Conservation (phyloP, 306 rosid species). For the Macrotyloma uniflorum region DNA sequence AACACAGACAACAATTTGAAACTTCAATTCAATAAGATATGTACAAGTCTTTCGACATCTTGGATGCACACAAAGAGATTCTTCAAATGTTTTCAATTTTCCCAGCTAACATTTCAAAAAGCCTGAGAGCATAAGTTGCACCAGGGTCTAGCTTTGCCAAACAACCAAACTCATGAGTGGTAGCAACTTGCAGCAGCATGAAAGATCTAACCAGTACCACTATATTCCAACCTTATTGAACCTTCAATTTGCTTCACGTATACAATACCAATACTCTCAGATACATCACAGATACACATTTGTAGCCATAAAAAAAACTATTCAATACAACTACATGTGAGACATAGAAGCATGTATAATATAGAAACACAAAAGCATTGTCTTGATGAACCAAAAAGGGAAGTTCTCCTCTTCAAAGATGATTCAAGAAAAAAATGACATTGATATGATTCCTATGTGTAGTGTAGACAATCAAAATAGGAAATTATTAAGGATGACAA, state of each 20-base stretch:
- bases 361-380: background rate
- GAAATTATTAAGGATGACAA: too few species aligned
- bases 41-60: background rate
- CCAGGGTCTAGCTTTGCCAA: slow-evolving; percentile 14
- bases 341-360: too few species aligned
- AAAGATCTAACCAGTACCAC: background rate
- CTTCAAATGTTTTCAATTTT: background rate
- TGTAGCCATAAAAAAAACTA: background rate
- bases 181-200: background rate
- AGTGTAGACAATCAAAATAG: too few species aligned
- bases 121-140: slow-evolving; percentile 17
- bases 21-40: slow-evolving; percentile 13
- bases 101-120: slow-evolving; percentile 3
- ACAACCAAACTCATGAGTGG: slow-evolving; percentile 30
- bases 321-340: too few species aligned
- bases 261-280: background rate
- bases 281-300: background rate
- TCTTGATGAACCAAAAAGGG: background rate
- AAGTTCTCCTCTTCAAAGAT: too few species aligned
- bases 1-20: background rate
- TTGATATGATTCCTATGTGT: too few species aligned
- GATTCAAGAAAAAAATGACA: too few species aligned
- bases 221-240: background rate
- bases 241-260: background rate
- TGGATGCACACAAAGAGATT: background rate